phyloP scores from a whole-genome alignment of 352 stramenopile species.

The Pythium pyrilobum region DNA sequence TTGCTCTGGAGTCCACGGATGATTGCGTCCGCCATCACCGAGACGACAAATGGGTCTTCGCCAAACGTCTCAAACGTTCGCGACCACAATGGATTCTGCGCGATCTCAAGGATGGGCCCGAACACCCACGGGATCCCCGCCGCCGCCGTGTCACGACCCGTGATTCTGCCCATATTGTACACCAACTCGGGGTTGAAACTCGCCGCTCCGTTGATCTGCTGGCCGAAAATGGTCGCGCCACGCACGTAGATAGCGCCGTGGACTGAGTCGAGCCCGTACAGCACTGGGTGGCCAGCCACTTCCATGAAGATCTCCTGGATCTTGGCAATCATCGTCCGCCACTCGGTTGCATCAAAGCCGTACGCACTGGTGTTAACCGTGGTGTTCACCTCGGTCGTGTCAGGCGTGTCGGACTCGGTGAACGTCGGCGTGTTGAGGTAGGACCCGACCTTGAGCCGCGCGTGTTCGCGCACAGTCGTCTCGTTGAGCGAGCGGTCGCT shows the following conservation, averaged over 20 bases:
- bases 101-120: slow-evolving; percentile 83
- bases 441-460: slow-evolving; percentile 80
- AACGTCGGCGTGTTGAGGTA: slow-evolving; percentile 81
- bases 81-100: slow-evolving; percentile 84
- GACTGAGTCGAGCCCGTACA: slow-evolving; percentile 90
- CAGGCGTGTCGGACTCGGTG: slow-evolving; percentile 16
- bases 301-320: slow-evolving; percentile 77
- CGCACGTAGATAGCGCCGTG: slow-evolving; percentile 87
- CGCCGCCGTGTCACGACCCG: slow-evolving; percentile 77
- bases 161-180: slow-evolving; percentile 60
- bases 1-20: slow-evolving; percentile 79
- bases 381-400: slow-evolving; percentile 8
- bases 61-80: slow-evolving; percentile 93
- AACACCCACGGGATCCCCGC: slow-evolving; percentile 91
- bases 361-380: slow-evolving; percentile 19
- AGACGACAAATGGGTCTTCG: slow-evolving; percentile 84
- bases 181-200: slow-evolving; percentile 85
- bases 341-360: slow-evolving; percentile 61
- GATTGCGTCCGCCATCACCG: slow-evolving; percentile 72
- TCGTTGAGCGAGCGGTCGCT: slow-evolving; percentile 58
- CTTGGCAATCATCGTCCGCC: slow-evolving; percentile 56
- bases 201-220: slow-evolving; percentile 86
- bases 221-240: slow-evolving; percentile 76
- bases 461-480: slow-evolving; percentile 57
- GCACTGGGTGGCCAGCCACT: slow-evolving; percentile 49